phyloP scores from a whole-genome alignment of 495 filamentous ascomycete genomes.

The Schizothecium vesticola region DNA sequence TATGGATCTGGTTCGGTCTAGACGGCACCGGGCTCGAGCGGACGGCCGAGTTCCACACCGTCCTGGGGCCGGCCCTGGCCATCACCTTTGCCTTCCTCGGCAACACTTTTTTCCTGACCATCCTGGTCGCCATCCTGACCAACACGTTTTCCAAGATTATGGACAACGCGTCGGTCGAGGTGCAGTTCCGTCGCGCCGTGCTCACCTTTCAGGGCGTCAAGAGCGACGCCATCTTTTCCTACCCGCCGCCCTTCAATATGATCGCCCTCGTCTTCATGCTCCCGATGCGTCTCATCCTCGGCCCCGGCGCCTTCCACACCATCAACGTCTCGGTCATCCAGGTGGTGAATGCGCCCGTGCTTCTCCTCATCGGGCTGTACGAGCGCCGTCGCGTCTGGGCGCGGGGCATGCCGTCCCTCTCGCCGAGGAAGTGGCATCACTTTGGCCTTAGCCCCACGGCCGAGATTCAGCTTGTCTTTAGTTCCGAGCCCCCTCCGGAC shows the following conservation, averaged over 20 bases:
- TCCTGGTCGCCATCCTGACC: slow-evolving; percentile 60
- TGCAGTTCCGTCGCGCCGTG: slow-evolving; percentile 59
- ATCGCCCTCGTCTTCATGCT: slow-evolving; percentile 52
- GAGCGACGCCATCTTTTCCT: slow-evolving; percentile 57
- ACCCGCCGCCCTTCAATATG: slow-evolving; percentile 60
- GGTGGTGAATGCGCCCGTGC: slow-evolving; percentile 50
- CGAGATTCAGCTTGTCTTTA: slow-evolving; percentile 57
- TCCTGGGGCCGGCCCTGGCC: slow-evolving; percentile 56
- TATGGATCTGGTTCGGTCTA: slow-evolving; percentile 67
- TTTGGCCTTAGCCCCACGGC: slow-evolving; percentile 51
- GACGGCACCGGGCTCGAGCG: slow-evolving; percentile 60
- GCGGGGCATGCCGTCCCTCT: slow-evolving; percentile 8
- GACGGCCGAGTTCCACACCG: slow-evolving; percentile 50
- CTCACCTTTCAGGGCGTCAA: slow-evolving; percentile 63
- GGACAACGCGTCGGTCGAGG: slow-evolving; percentile 54
- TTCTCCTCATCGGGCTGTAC: slow-evolving; percentile 49
- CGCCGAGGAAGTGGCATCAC: slow-evolving; percentile 42
- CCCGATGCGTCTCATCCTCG: slow-evolving; percentile 52
- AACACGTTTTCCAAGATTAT: slow-evolving; percentile 60
- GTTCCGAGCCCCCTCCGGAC: slow-evolving; percentile 51
- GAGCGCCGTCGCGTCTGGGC: slow-evolving; percentile 44
- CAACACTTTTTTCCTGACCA: slow-evolving; percentile 64
- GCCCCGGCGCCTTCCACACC: slow-evolving; percentile 55
- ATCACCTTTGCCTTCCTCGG: slow-evolving; percentile 59
- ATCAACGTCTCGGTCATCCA: slow-evolving; percentile 54